phyloP scores from a whole-genome alignment of 73 alveolate species.

The Paramecium primaurelia region DNA sequence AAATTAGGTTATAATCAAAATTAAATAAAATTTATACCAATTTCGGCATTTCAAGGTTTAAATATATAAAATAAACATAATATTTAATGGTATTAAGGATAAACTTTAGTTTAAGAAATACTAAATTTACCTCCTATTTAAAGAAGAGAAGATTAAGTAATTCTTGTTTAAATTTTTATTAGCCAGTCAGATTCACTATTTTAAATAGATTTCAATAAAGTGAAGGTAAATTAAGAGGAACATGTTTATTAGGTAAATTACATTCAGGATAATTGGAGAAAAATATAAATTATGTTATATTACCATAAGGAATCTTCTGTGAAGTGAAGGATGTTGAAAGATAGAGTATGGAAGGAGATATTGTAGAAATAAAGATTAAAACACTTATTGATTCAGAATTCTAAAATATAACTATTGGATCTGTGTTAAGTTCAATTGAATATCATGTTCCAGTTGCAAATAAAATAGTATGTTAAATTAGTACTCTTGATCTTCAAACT shows the following conservation, averaged over 20 bases:
- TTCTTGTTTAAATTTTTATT: not conserved
- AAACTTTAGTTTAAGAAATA: not conserved
- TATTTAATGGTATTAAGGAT: conserved; percentile 29
- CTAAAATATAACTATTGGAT: not conserved
- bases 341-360: conserved; percentile 20
- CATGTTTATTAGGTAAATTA: conserved; percentile 18
- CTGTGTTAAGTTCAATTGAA: conserved; percentile 20
- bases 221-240: conserved; percentile 36
- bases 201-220: not conserved
- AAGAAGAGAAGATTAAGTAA: not conserved
- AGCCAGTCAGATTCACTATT: not conserved
- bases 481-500: conserved; percentile 18
- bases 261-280: not conserved
- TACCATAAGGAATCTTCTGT: not conserved
- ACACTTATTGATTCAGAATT: conserved; percentile 1
- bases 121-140: not conserved
- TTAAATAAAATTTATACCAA: conserved; percentile 17
- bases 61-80: not conserved
- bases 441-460: conserved; percentile 30
- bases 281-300: not conserved
- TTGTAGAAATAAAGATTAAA: not conserved
- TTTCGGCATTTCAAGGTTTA: conserved; percentile 50
- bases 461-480: not conserved
- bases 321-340: not conserved
- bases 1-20: not conserved